Evolutionary conservation across 2,329 filamentous ascomycete genomes (phyloP).

Genomic region (Plenodomus biglobosus): DNA sequence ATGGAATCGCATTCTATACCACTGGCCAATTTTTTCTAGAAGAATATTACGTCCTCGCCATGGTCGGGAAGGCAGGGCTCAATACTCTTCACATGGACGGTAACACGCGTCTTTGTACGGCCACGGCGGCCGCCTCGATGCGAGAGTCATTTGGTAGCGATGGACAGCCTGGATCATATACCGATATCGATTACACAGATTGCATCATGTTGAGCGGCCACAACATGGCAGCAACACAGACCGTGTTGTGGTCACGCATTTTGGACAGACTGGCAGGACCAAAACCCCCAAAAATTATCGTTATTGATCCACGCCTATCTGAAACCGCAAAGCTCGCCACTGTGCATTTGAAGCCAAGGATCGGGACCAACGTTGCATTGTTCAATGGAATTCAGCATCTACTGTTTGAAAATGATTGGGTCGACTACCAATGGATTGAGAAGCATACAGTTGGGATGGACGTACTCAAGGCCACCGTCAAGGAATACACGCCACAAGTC

Average conservation of each 20-base stretch:
- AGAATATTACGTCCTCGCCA: constrained; percentile 9
- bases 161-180: constrained; percentile 8
- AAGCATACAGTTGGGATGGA: constrained; percentile 7
- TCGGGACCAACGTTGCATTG: constrained; percentile 10
- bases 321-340: constrained; percentile 10
- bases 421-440: constrained; percentile 6
- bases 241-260: constrained; percentile 6
- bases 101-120: constrained; percentile 9
- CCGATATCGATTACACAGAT: constrained; percentile 10
- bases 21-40: constrained; percentile 9
- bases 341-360: constrained; percentile 8
- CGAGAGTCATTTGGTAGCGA: constrained; percentile 8
- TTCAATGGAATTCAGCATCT: constrained; percentile 10
- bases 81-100: constrained; percentile 12
- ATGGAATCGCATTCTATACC: constrained; percentile 1
- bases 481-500: constrained; percentile 4
- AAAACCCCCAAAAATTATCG: constrained; percentile 6
- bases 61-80: constrained; percentile 8
- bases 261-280: constrained; percentile 6
- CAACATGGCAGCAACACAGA: constrained; percentile 10
- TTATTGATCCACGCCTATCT: constrained; percentile 8
- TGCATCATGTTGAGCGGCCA: constrained; percentile 8
- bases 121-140: constrained; percentile 9
- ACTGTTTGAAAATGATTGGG: constrained; percentile 9
- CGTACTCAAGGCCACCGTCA: constrained; percentile 3